Base-by-base conservation (phyloP, 306 rosid species). In the Quercus aquifolioides region DNA sequence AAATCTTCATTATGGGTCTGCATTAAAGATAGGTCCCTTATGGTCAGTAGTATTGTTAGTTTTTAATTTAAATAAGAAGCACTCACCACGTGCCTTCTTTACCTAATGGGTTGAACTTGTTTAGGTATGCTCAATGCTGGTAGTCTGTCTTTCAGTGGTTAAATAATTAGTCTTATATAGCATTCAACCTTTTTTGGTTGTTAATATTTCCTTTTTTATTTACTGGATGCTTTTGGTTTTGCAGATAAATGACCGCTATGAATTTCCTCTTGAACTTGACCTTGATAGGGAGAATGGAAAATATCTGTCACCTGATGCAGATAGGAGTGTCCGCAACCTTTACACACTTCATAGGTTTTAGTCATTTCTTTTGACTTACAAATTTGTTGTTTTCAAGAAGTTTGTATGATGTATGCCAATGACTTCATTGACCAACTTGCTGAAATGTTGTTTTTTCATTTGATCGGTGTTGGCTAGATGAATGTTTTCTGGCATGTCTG, bases 211-310 rank as follows among this genome's bases (percentile, higher is more conserved):
- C 11, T 68, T 73, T 21, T 78, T 74, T 59, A 21, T 51, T 60
- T 28, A 79, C 3, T 68, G 21, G 33, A 55, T 64, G 55, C 43
- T 63, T 41, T 75, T 64, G 46, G 10, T 51, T 69, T 84, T 71
- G 86, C 91, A 94, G 97, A 92, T 94, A 76, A 94, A 94, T 80
- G 98, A 94, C 78, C 97, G 97, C 75, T 94, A 94, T 77, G 97
- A 94, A 86, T 94, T 92, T 84, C 98, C 98, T 77, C 87, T 92
- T 84, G 89, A 94, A 81, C 89, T 94, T 71, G 98, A 94, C 92
- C 97, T 94, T 81, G 98, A 94, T 86, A 87, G 92, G 85, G 97
- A 91, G 72, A 71, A 92, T 80, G 94, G 98, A 33, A 94, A 88
- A 78, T 94, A 94, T 91, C 79, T 92, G 58, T 91, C 98, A 51